phyloP scores from a whole-genome alignment of 2,329 filamentous ascomycete species.

The Chaetomiaceae sp. region DNA sequence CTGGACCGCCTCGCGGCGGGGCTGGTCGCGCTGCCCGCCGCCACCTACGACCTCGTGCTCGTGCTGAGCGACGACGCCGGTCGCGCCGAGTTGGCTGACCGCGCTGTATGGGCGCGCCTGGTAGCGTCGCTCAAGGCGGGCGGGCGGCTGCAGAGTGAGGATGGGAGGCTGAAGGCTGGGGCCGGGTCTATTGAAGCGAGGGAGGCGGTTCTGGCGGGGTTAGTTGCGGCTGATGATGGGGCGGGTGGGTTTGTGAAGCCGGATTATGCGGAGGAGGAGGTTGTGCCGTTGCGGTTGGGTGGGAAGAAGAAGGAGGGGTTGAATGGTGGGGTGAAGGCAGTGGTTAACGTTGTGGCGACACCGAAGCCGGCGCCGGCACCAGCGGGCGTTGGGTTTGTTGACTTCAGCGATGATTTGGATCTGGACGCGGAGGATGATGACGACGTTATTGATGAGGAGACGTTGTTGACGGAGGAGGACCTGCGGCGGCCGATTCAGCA shows the following conservation, averaged over 20 bases:
- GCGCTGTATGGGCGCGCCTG: constrained; percentile 62
- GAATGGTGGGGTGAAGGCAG: constrained; percentile 14
- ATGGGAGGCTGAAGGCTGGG: constrained; percentile 47
- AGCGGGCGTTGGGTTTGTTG: constrained; percentile 59
- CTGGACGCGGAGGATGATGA: constrained; percentile 52
- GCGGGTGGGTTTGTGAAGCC: constrained; percentile 65
- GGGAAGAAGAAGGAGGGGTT: constrained; percentile 46
- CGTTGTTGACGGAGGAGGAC: constrained; percentile 79
- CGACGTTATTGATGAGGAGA: constrained; percentile 88
- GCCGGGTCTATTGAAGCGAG: constrained; percentile 43
- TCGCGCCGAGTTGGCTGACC: constrained; percentile 48
- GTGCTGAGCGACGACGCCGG: constrained; percentile 73
- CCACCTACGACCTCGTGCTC: constrained; percentile 78
- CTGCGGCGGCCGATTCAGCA: constrained; percentile 69
- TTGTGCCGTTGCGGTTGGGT: constrained; percentile 58
- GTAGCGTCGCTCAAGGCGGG: constrained; percentile 65
- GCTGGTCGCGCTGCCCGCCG: constrained; percentile 66
- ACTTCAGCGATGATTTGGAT: constrained; percentile 59
- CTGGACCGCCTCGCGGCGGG: constrained; percentile 84
- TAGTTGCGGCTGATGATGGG: constrained; percentile 55
- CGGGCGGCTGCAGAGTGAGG: constrained; percentile 62
- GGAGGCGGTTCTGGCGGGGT: constrained; percentile 80
- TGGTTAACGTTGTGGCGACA: not conserved
- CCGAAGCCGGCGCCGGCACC: constrained; percentile 25
- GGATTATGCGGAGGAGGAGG: constrained; percentile 48